Percentiles rank a stretch among this genome's conserved stretches.
phyloP scores from a whole-genome alignment of 306 rosid species.

The Cyclanthera cordifolia region DNA sequence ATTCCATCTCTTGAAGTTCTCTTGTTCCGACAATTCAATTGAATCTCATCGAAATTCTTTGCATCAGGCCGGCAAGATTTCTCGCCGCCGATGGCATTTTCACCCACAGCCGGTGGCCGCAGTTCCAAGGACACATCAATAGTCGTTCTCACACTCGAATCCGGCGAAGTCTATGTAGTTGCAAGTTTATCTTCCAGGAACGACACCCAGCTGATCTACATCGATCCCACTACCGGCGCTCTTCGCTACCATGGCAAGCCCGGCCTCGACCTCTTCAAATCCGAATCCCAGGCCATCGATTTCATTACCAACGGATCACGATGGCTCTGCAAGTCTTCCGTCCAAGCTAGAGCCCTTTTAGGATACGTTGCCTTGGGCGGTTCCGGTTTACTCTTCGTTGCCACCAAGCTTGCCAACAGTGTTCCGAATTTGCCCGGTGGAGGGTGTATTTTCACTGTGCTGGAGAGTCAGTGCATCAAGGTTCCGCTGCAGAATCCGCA shows the following conservation, averaged over 20 bases:
- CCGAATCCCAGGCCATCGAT: conserved; percentile 59
- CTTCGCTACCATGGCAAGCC: conserved; percentile 42
- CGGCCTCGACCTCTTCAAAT: conserved; percentile 59
- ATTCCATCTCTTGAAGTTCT: background rate
- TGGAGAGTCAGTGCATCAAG: conserved; percentile 86
- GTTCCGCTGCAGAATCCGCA: conserved; percentile 55
- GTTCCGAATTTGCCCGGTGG: conserved; percentile 81
- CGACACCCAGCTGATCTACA: conserved; percentile 64
- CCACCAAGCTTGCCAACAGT: conserved; percentile 53
- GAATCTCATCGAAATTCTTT: background rate
- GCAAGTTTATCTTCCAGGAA: conserved; percentile 43
- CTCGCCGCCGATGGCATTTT: conserved; percentile 8
- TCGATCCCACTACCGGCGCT: conserved; percentile 92
- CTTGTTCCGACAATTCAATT: background rate
- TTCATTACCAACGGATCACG: conserved; percentile 54
- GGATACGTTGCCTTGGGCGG: conserved; percentile 84
- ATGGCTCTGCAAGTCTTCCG: conserved; percentile 33
- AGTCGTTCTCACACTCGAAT: conserved; percentile 57
- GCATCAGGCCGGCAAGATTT: background rate
- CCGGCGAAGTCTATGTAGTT: conserved; percentile 62
- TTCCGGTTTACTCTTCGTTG: conserved; percentile 61
- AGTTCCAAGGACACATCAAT: conserved; percentile 55
- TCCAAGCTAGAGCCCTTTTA: conserved; percentile 52
- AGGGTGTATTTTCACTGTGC: conserved; percentile 60
- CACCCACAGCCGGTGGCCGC: conserved; percentile 18